These are phyloP conservation scores for Agrocybe pediades DNA, from an alignment of 768 basidiomycete genomes.

Conservation along the genomic window DNA sequence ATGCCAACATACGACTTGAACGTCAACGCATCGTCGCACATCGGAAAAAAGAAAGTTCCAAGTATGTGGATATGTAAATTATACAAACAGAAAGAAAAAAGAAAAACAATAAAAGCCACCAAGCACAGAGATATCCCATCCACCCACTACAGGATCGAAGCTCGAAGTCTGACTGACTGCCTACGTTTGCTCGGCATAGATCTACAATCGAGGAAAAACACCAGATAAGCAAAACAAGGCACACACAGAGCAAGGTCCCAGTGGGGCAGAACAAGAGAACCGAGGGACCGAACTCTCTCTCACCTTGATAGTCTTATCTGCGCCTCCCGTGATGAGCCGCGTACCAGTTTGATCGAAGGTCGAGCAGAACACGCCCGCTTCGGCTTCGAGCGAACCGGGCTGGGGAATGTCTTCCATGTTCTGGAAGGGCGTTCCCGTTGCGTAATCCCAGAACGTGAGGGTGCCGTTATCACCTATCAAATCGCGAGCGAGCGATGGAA, in stretches of 20 bases:
- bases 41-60: conserved; percentile 1
- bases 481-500: neutral
- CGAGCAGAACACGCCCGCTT: conserved; percentile 95
- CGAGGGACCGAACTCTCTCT: no score
- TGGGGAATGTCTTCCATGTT: conserved; percentile 92
- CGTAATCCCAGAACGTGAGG: conserved; percentile 91
- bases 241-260: conserved; percentile 15
- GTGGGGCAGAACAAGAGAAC: neutral
- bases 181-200: conserved; percentile 74
- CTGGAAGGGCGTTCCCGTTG: conserved; percentile 94
- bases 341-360: conserved; percentile 97
- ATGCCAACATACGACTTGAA: no score
- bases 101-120: neutral
- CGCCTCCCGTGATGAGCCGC: conserved; percentile 91
- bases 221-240: conserved; percentile 7
- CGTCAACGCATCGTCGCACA: no score
- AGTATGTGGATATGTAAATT: no score
- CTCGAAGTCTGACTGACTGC: neutral
- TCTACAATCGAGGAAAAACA: conserved; percentile 23
- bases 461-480: conserved; percentile 86
- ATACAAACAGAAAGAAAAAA: neutral
- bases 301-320: conserved; percentile 99
- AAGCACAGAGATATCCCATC: no score
- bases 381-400: conserved; percentile 97
- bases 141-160: no score